phyloP scores from a whole-genome alignment of 2,329 filamentous ascomycete species.

The Zymoseptoria tritici region DNA sequence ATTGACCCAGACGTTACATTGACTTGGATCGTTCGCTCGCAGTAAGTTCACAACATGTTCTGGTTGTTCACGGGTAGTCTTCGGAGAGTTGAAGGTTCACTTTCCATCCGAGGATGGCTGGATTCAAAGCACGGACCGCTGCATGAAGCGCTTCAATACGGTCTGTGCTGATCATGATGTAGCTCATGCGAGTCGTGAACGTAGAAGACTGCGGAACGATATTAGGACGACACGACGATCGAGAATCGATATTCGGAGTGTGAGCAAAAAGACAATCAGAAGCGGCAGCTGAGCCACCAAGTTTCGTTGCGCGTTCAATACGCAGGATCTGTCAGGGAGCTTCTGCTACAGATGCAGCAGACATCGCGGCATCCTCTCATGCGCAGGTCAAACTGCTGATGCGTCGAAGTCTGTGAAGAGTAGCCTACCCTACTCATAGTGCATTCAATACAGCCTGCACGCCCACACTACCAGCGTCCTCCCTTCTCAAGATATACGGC shows the following conservation, averaged over 20 bases:
- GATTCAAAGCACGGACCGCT: neutral
- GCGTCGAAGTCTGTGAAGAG: too few species aligned
- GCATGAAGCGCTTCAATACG: neutral
- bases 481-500: constrained; percentile 74
- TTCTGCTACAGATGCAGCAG: too few species aligned
- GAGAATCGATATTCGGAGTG: too few species aligned
- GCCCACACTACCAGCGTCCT: constrained; percentile 72
- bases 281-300: too few species aligned
- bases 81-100: neutral
- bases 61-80: neutral
- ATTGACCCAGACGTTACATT: neutral
- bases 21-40: neutral
- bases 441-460: constrained; percentile 75
- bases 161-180: neutral
- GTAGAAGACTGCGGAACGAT: too few species aligned
- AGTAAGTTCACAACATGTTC: neutral
- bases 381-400: too few species aligned
- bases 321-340: too few species aligned
- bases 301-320: too few species aligned
- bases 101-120: neutral
- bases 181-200: too few species aligned
- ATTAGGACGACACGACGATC: too few species aligned
- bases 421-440: constrained; percentile 34
- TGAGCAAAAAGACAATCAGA: too few species aligned
- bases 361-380: too few species aligned